phyloP scores from a whole-genome alignment of 75 land plant species.

The Picea sitchensis region DNA sequence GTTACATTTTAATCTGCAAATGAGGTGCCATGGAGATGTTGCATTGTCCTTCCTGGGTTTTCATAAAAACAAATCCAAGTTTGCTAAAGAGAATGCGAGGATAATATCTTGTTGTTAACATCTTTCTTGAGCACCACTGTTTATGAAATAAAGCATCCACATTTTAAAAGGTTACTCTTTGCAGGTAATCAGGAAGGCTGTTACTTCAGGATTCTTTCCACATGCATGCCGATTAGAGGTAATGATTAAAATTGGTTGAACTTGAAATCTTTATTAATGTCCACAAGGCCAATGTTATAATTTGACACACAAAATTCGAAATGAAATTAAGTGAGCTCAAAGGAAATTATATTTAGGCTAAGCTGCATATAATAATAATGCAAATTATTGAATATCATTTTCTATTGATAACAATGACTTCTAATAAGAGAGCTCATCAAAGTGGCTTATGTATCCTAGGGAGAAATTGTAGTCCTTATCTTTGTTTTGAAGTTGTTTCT shows the following conservation, averaged over 20 bases:
- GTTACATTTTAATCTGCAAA: background rate
- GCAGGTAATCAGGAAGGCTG: slow-evolving; percentile 70
- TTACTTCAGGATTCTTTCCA: slow-evolving; percentile 86
- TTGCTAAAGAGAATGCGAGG: background rate
- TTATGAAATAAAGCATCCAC: background rate
- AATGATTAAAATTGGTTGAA: slow-evolving; percentile 4
- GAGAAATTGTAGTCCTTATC: background rate
- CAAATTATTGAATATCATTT: background rate
- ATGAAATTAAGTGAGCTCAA: background rate
- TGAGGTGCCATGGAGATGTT: background rate
- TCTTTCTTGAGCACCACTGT: background rate
- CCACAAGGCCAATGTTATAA: background rate
- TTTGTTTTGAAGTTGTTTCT: background rate
- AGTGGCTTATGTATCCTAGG: no score
- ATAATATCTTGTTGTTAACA: background rate
- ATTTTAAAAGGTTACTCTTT: slow-evolving; percentile 1
- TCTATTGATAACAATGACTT: no score
- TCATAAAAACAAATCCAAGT: background rate
- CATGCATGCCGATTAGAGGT: slow-evolving; percentile 86
- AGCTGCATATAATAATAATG: background rate
- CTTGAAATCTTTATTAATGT: background rate
- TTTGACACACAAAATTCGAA: background rate
- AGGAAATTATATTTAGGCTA: background rate
- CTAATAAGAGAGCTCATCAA: background rate
- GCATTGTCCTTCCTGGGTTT: background rate